A percentile compares a stretch with the other conserved stretches of the same genome.
phyloP scores from a whole-genome alignment of 805 yeast genomes.

The Tetrapisispora pingtungensis region DNA sequence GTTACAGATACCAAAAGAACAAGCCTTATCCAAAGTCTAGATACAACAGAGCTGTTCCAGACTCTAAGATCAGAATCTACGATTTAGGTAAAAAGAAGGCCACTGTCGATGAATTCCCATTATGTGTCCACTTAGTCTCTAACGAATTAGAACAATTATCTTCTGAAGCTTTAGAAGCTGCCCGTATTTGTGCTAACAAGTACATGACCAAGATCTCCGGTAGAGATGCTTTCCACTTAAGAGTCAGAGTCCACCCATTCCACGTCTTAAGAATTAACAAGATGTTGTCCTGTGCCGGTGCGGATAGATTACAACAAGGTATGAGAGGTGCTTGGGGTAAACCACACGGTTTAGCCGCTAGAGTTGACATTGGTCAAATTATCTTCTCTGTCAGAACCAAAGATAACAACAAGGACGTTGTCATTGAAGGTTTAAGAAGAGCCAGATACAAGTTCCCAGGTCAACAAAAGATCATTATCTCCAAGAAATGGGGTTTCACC shows the following conservation, averaged over 20 bases:
- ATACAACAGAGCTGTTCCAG: conserved; percentile 99
- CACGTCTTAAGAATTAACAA: conserved; percentile 99
- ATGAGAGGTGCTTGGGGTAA: conserved; percentile 99
- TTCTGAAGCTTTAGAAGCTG: conserved; percentile 99
- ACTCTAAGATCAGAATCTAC: conserved; percentile 97
- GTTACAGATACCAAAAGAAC: conserved; percentile 99
- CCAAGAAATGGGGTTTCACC: conserved; percentile 99
- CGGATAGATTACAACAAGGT: conserved; percentile 99
- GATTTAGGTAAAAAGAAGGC: conserved; percentile 99
- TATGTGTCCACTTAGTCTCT: conserved; percentile 98
- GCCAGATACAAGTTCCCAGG: conserved; percentile 99
- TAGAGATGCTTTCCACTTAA: conserved; percentile 99
- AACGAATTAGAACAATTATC: conserved; percentile 99
- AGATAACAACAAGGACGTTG: conserved; percentile 96
- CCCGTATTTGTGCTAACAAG: conserved; percentile 99
- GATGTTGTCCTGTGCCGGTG: conserved; percentile 99
- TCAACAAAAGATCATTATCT: conserved; percentile 97
- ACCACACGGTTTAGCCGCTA: conserved; percentile 99
- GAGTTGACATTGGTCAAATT: conserved; percentile 98
- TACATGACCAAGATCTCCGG: conserved; percentile 96
- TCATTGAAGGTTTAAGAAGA: conserved; percentile 98
- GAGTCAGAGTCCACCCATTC: conserved; percentile 99
- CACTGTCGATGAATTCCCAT: conserved; percentile 97
- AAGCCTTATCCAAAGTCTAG: conserved; percentile 99
- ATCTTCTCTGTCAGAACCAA: conserved; percentile 96